Percentiles rank a stretch among this genome's conserved stretches.
Evolutionary conservation across 2,329 filamentous ascomycete species (phyloP).

Genomic region (Fusarium decemcellulare): DNA sequence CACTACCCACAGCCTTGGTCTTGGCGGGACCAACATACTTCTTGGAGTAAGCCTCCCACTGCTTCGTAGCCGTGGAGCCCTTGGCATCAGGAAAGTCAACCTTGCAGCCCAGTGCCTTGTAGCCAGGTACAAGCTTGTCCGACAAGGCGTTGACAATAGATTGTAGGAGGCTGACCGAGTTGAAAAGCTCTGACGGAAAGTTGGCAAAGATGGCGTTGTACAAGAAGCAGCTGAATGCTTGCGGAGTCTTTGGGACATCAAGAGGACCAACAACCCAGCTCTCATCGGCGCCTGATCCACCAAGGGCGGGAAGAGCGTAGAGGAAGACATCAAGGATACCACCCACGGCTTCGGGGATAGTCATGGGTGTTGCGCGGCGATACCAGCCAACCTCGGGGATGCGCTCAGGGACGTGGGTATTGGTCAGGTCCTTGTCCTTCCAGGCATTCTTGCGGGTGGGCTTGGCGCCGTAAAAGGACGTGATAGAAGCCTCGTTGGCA

Average conservation of each 20-base stretch:
- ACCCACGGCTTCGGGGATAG: slow-evolving; percentile 22
- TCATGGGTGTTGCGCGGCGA: slow-evolving; percentile 29
- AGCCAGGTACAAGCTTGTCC: slow-evolving; percentile 8
- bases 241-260: slow-evolving; percentile 5
- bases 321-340: slow-evolving; percentile 30
- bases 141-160: slow-evolving; percentile 19
- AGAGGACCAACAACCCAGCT: slow-evolving; percentile 21
- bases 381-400: slow-evolving; percentile 34
- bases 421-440: slow-evolving; percentile 25
- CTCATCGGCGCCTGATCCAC: slow-evolving; percentile 23
- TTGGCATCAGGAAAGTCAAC: slow-evolving; percentile 27
- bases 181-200: slow-evolving; percentile 26
- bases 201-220: slow-evolving; percentile 30
- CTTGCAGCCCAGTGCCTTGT: slow-evolving; percentile 26
- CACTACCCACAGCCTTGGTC: slow-evolving; percentile 20
- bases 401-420: slow-evolving; percentile 28
- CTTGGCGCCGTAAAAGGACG: slow-evolving; percentile 32
- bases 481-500: slow-evolving; percentile 32
- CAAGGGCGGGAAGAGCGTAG: slow-evolving; percentile 20
- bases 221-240: slow-evolving; percentile 25
- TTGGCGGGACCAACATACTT: slow-evolving; percentile 28
- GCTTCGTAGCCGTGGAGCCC: slow-evolving; percentile 13
- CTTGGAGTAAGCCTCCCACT: slow-evolving; percentile 21
- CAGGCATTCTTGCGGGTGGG: slow-evolving; percentile 19
- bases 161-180: slow-evolving; percentile 12